Conservation (phyloP, 192 early-diverging fungal genomes). For the Entomortierella beljakovae region DNA sequence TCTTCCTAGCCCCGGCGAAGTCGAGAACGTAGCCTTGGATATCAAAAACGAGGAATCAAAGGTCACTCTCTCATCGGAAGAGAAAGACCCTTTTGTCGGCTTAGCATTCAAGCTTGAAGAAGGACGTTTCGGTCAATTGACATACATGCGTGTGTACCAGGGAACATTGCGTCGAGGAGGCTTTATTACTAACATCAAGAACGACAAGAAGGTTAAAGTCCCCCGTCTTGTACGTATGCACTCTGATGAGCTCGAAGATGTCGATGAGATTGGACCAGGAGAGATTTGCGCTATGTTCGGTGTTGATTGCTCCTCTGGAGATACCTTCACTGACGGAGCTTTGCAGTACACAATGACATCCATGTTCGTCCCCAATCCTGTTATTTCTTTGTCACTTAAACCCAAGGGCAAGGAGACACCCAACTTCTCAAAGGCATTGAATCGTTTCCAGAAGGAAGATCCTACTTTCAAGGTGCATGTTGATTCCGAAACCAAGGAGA, state of each 20-base stretch:
- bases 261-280: slow-evolving; percentile 90
- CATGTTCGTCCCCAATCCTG: slow-evolving; percentile 97
- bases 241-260: slow-evolving; percentile 98
- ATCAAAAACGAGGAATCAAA: slow-evolving; percentile 70
- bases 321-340: slow-evolving; percentile 95
- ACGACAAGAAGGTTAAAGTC: slow-evolving; percentile 95
- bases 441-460: slow-evolving; percentile 87
- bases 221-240: slow-evolving; percentile 98
- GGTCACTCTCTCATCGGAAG: slow-evolving; percentile 70
- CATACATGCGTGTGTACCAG: slow-evolving; percentile 97
- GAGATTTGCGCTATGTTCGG: slow-evolving; percentile 99
- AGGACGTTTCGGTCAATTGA: slow-evolving; percentile 95
- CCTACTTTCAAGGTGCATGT: slow-evolving; percentile 87
- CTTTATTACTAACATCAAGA: slow-evolving; percentile 88
- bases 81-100: slow-evolving; percentile 82
- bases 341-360: slow-evolving; percentile 91
- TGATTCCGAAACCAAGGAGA: slow-evolving; percentile 86
- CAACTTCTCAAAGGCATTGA: slow-evolving; percentile 84
- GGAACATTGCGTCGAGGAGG: slow-evolving; percentile 89
- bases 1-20: slow-evolving; percentile 79
- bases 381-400: slow-evolving; percentile 92
- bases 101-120: slow-evolving; percentile 95
- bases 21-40: slow-evolving; percentile 80
- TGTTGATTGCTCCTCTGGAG: slow-evolving; percentile 95
- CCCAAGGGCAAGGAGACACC: slow-evolving; percentile 91